These are phyloP conservation scores for Apiospora aurea DNA, from an alignment of 2,329 filamentous ascomycete species.

Conservation along the genomic window DNA sequence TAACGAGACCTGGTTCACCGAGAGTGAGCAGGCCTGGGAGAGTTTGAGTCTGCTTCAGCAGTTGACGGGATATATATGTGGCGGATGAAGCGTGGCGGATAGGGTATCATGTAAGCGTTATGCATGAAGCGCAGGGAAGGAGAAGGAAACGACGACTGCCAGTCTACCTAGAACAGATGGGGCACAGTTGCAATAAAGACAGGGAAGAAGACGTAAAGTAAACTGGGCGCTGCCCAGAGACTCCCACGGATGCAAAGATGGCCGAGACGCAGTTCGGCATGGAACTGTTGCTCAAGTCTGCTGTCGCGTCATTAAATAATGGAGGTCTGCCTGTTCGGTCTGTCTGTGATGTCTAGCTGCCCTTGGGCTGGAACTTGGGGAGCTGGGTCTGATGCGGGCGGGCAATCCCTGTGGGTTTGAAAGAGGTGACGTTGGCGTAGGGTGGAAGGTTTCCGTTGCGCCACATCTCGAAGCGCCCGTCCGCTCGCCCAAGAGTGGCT, in stretches of 20 bases:
- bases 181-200: not conserved
- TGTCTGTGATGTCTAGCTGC: not conserved
- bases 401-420: constrained; percentile 11
- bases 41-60: not conserved
- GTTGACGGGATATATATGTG: not conserved
- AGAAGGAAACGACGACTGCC: not conserved
- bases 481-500: not conserved
- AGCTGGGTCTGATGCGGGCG: constrained; percentile 13
- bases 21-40: not conserved
- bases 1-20: not conserved
- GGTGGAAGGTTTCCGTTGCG: not conserved
- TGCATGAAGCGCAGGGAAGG: not conserved
- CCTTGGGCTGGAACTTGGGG: not conserved
- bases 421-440: constrained; percentile 18
- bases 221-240: constrained; percentile 4
- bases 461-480: not conserved
- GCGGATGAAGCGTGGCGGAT: not conserved
- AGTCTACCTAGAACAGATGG: not conserved
- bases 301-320: not conserved
- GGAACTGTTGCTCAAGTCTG: not conserved
- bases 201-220: not conserved
- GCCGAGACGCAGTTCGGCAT: not conserved
- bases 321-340: not conserved
- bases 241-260: constrained; percentile 5
- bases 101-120: constrained; percentile 25